Conservation (phyloP, 345 rosid species). For the Dipteronia dyeriana region DNA sequence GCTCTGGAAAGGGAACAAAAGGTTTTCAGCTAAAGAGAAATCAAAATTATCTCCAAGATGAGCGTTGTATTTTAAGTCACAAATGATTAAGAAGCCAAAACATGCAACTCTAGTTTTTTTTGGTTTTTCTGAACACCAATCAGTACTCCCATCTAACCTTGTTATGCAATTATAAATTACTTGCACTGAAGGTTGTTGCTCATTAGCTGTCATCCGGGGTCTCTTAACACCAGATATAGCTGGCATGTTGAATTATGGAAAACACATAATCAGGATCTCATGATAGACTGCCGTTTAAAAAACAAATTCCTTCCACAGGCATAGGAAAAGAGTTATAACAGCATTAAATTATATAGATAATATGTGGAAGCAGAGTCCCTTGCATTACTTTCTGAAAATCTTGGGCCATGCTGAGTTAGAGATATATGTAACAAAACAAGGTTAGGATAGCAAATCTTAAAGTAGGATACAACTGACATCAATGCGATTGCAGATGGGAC, state of each 20-base stretch:
- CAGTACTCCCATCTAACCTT: conserved; percentile 56
- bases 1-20: conserved; percentile 51
- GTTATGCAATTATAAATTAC: conserved; percentile 67
- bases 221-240: conserved; percentile 75
- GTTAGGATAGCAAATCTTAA: conserved; percentile 17
- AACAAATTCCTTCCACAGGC: conserved; percentile 10
- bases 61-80: not conserved
- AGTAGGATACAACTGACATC: conserved; percentile 68
- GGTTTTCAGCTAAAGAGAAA: conserved; percentile 19
- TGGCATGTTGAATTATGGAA: conserved; percentile 61
- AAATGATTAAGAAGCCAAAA: conserved; percentile 16
- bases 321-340: not conserved
- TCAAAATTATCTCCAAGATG: conserved; percentile 6
- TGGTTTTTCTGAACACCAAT: conserved; percentile 2
- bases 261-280: conserved; percentile 21
- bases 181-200: conserved; percentile 72
- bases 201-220: conserved; percentile 49
- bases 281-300: conserved; percentile 18
- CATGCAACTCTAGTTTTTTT: conserved; percentile 10
- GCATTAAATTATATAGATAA: conserved; percentile 2
- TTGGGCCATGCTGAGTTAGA: not conserved
- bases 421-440: conserved; percentile 16
- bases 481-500: conserved; percentile 26
- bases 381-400: conserved; percentile 2
- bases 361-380: not conserved